Conservation (phyloP, 169 alveolate genomes). For the Plasmodium yoelii region DNA sequence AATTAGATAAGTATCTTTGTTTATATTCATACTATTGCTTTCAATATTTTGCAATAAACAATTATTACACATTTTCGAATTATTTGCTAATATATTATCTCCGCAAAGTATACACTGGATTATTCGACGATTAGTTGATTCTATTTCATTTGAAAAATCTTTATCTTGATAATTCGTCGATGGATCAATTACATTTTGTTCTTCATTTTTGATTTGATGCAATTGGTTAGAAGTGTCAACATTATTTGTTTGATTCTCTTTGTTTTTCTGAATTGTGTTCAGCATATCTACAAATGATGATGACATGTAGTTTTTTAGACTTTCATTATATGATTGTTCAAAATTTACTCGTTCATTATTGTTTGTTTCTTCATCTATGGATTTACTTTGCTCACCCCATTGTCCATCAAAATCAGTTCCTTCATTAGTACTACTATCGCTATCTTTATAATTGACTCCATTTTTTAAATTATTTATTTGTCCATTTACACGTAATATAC, state of each 20-base stretch:
- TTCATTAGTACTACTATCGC: not conserved
- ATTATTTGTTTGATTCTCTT: constrained; percentile 4
- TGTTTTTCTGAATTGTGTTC: constrained; percentile 28
- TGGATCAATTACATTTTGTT: not conserved
- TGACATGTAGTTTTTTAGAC: constrained; percentile 41
- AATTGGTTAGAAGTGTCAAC: not conserved
- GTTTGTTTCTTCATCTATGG: not conserved
- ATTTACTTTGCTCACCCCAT: not conserved
- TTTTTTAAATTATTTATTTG: not conserved
- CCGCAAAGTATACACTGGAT: constrained; percentile 94
- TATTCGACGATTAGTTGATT: not conserved
- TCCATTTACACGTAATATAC: not conserved
- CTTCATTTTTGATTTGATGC: not conserved
- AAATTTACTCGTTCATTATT: not conserved
- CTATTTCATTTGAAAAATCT: not conserved
- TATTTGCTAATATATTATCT: constrained; percentile 89
- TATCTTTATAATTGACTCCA: not conserved
- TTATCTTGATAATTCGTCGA: constrained; percentile 26
- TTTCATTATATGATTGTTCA: constrained; percentile 59
- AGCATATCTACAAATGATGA: constrained; percentile 70
- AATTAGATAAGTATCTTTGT: constrained; percentile 77
- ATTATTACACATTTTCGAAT: constrained; percentile 92
- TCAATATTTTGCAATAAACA: constrained; percentile 94
- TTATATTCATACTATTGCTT: constrained; percentile 57
- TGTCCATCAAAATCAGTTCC: not conserved